Evolutionary conservation across 2,329 filamentous ascomycete genomes (phyloP).

Genomic region (Pseudogymnoascus sp.): DNA sequence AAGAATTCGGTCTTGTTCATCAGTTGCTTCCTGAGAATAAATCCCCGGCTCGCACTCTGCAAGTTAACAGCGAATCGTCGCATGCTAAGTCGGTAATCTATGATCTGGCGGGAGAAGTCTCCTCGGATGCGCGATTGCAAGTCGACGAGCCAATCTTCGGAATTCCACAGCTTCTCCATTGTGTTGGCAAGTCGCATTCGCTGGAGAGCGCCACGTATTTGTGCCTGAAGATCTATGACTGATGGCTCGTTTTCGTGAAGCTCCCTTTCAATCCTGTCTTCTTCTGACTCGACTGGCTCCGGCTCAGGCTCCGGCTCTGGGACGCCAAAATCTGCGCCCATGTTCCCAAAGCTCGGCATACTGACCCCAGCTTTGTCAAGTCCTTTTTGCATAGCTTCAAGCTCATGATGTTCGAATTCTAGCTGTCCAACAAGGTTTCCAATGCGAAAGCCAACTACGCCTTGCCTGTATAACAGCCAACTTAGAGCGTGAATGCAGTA

Average conservation of each 20-base stretch:
- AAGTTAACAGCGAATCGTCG: conserved; percentile 67
- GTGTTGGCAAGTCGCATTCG: conserved; percentile 67
- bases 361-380: conserved; percentile 89
- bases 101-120: conserved; percentile 77
- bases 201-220: conserved; percentile 71
- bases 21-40: conserved; percentile 59
- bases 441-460: conserved; percentile 90
- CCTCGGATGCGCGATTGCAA: conserved; percentile 82
- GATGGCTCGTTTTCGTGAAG: conserved; percentile 64
- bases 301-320: conserved; percentile 65
- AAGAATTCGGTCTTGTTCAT: conserved; percentile 56
- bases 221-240: conserved; percentile 76
- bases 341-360: conserved; percentile 97
- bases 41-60: conserved; percentile 72
- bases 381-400: conserved; percentile 94
- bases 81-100: conserved; percentile 77
- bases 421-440: conserved; percentile 94
- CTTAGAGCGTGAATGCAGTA: conserved; percentile 97
- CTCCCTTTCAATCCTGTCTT: conserved; percentile 78
- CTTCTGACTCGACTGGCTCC: conserved; percentile 71
- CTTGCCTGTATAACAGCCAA: conserved; percentile 93
- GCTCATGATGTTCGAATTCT: conserved; percentile 93
- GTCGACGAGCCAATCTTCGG: conserved; percentile 68
- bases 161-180: conserved; percentile 88
- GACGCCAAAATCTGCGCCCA: conserved; percentile 90